Evolutionary conservation across 306 rosid genomes (phyloP), one percentile per base, ranked within the genome.

Genomic region (Malus sylvestris): DNA sequence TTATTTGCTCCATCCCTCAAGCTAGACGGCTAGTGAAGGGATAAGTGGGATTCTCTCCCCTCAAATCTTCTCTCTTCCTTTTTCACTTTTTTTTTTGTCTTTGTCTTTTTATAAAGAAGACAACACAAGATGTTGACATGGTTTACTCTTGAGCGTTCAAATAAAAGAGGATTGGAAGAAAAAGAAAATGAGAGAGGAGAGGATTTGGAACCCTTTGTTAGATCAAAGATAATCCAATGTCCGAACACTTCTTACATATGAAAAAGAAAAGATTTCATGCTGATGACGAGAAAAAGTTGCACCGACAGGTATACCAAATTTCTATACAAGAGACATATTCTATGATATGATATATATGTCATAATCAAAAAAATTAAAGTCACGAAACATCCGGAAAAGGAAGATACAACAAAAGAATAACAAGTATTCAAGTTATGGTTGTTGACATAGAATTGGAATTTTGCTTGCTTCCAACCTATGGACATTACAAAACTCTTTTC

Each of bases 351-450:
- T 6, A 15, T 1, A 15, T 6, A 18, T 55, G 72, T 51, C 35
- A 19, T 66, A 72, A 80, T 83, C 78, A 89, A 81, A 76, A 40
- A 69, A 74, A 64, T 6, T 30, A 72, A 65, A 75, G 75, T 32
- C 23, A 74, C 45, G 40, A 84, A 82, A 67, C 52, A 35, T 20
- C 68, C 23, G 13, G 25, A 78, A 52, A 45, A 63, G 32, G 49
- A 63, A 10, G 49, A 46, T 6, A 35, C 9, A 6, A 35, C 33
- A 14, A 35, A 55, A 55, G 19, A 71, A 65, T 8, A 62, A 53
- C 42, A 16, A 46, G 52, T 27, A 67, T 8, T 18, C 9, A 64
- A 55, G 30, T 27, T 51, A 19, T 4, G 15, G 25, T 25, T 58
- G 29, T 22, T 12, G 22, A 13, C 6, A 42, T 11, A 15, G 30